Evolutionary conservation across 768 basidiomycete genomes (phyloP), one percentile per base, ranked within the genome.

Genomic region (Clitopilus hobsonii): DNA sequence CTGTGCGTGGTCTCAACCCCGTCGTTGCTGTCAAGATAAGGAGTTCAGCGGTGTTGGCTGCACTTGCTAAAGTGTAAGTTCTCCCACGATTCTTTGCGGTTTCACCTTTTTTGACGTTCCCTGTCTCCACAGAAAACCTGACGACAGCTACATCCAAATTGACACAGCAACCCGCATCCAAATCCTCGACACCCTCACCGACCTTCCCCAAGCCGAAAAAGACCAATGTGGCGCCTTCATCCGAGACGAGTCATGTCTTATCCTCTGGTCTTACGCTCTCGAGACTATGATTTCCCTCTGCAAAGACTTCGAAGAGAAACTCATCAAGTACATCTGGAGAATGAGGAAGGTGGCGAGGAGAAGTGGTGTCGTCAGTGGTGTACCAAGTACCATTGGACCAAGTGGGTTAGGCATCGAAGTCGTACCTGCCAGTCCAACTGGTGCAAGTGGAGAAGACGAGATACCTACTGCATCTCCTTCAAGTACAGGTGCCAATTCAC

Each of bases 141-240:
- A 78, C 28, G 79, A 79, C 14, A 66, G 71, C 26, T 83, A 79
- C 38, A 78, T 89, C 51, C 82, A 81, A 61, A 84, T 95, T 58
- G 91, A 94, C 69, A 72, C 76, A 51, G 83, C 89, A 62, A 94
- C 91, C 0, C 86, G 91, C 27, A 93, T 95, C 52, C 92, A 95
- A 65, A 83, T 95, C 56, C 70, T 95, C 20, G 84, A 86, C 53
- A 79, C 79, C 32, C 83, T 94, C 60, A 66, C 71, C 29, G 75
- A 79, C 50, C 74, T 95, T 29, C 86, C 87, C 1, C 73, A 80
- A 30, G 91, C 91, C 3, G 89, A 94, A 65, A 93, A 92, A 72
- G 91, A 94, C 52, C 91, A 93, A 60, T 91, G 88, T 49, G 91
- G 86, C 16, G 92, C 92, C 0, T 94, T 94, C 62, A 82, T 92